Conservation (phyloP, 345 rosid species). For the Eutrema yunnanense region DNA sequence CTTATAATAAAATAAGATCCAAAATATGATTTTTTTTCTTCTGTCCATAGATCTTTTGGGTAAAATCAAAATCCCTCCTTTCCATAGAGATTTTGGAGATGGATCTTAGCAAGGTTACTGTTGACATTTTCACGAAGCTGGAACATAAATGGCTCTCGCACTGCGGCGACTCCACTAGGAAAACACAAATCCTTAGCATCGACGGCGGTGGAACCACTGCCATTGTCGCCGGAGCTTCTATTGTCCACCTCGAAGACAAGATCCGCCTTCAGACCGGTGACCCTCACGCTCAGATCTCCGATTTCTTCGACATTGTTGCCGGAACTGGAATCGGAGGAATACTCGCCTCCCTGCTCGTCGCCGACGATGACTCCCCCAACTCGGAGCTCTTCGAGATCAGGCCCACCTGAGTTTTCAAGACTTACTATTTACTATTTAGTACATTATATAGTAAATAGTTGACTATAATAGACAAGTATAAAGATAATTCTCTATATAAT, state of each 20-base stretch:
- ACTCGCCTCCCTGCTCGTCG: slow-evolving; percentile 61
- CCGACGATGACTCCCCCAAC: slow-evolving; percentile 51
- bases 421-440: no score
- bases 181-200: slow-evolving; percentile 73
- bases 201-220: slow-evolving; percentile 79
- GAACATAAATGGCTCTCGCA: slow-evolving; percentile 94
- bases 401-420: no score
- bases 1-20: no score
- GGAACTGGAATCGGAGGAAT: slow-evolving; percentile 86
- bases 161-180: slow-evolving; percentile 47
- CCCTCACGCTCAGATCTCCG: slow-evolving; percentile 62
- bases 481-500: no score
- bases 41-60: no score
- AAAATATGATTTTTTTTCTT: no score
- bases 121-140: slow-evolving; percentile 84
- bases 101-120: slow-evolving; percentile 86
- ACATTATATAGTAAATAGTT: no score
- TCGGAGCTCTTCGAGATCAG: no score
- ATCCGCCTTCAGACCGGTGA: slow-evolving; percentile 72
- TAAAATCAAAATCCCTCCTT: no score
- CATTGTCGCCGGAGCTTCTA: slow-evolving; percentile 62
- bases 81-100: slow-evolving; percentile 24
- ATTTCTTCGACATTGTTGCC: slow-evolving; percentile 86
- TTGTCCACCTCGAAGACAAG: slow-evolving; percentile 79
- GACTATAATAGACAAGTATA: no score